A percentile compares a stretch with the other conserved stretches of the same genome.
Conservation (phyloP, 192 early-diverging fungal species). For the Pecoramyces ruminantium region DNA sequence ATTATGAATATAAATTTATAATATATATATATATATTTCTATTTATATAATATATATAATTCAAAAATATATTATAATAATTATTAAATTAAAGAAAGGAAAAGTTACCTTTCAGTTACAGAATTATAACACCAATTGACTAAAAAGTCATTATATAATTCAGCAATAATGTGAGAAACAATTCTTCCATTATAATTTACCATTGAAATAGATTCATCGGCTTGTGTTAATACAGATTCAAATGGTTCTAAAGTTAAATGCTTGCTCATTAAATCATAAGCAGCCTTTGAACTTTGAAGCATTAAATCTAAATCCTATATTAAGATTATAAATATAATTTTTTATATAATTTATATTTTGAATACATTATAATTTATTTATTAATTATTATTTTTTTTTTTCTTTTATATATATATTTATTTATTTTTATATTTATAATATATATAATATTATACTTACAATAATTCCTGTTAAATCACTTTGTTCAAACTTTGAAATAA, state of each 20-base stretch:
- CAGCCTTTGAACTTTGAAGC: conserved; percentile 10
- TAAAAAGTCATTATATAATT: not conserved
- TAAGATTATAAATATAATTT: too few species aligned
- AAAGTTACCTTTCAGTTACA: not conserved
- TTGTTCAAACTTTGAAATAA: conserved; percentile 22
- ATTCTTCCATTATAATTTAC: not conserved
- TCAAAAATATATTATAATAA: too few species aligned
- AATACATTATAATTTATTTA: too few species aligned
- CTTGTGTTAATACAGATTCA: conserved; percentile 22
- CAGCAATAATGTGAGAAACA: not conserved
- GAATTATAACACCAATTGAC: not conserved
- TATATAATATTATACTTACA: conserved; percentile 9
- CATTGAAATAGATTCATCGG: conserved; percentile 9
- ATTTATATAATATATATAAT: too few species aligned
- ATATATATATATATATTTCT: too few species aligned
- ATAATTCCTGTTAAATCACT: conserved; percentile 16
- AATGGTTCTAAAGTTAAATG: conserved; percentile 18
- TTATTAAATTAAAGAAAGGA: too few species aligned
- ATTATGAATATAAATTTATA: too few species aligned
- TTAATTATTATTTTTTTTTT: too few species aligned
- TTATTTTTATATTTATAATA: too few species aligned
- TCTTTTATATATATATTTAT: too few species aligned
- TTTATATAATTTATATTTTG: too few species aligned
- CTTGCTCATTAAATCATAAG: conserved; percentile 18
- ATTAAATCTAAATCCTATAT: conserved; percentile 25